Percentiles rank a stretch among this genome's conserved stretches.
phyloP scores from a whole-genome alignment of 768 basidiomycete genomes.

The Pisolithus microcarpus region DNA sequence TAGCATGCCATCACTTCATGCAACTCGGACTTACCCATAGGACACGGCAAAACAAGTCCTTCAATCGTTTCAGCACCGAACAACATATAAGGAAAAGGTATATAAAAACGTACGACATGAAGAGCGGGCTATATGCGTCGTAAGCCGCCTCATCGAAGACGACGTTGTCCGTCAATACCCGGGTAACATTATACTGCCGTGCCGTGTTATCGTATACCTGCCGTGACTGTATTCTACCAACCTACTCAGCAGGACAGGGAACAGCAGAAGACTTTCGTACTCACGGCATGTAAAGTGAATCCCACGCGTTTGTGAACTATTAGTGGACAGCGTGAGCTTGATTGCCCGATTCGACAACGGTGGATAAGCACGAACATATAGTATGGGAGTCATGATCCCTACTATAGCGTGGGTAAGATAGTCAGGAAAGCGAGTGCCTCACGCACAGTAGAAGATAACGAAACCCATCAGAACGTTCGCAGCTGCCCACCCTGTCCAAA shows the following conservation, averaged over 20 bases:
- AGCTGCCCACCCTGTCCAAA: constrained; percentile 57
- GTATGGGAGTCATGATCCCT: constrained; percentile 30
- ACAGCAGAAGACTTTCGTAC: constrained; percentile 11
- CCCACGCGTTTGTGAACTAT: constrained; percentile 61
- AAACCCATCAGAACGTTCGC: constrained; percentile 62
- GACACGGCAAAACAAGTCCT: constrained; percentile 23
- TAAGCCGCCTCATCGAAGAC: constrained; percentile 54
- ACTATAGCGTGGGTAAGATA: neutral
- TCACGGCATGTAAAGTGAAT: constrained; percentile 50
- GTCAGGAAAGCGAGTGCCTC: constrained; percentile 39
- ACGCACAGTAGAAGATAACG: constrained; percentile 59
- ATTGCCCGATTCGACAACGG: constrained; percentile 22
- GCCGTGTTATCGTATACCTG: constrained; percentile 52
- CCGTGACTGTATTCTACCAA: constrained; percentile 48
- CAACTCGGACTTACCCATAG: constrained; percentile 20
- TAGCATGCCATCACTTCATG: constrained; percentile 15
- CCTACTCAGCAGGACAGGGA: neutral
- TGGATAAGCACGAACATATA: constrained; percentile 42
- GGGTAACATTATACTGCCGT: constrained; percentile 56
- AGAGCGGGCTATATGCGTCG: constrained; percentile 52
- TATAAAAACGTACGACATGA: constrained; percentile 57
- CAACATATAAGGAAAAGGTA: neutral
- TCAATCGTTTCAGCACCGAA: neutral
- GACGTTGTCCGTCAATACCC: constrained; percentile 45
- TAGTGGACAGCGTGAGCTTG: constrained; percentile 35